Percentiles rank a stretch among this genome's conserved stretches.
These are phyloP conservation scores for Fusarium ambrosium DNA, from an alignment of 2,329 filamentous ascomycete genomes.

Conservation along the genomic window DNA sequence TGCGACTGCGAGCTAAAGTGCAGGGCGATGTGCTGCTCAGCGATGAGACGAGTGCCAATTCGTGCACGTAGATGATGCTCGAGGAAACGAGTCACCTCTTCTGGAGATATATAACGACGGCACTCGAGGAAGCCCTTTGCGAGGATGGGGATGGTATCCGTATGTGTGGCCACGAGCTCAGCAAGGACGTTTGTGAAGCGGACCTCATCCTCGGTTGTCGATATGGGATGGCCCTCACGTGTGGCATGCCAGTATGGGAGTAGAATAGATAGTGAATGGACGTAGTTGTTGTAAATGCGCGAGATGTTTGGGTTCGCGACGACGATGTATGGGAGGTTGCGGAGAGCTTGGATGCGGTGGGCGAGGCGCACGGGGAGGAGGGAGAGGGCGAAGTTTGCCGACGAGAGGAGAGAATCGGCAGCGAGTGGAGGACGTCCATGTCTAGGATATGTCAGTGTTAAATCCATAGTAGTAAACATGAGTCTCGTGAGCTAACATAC, in stretches of 20 bases:
- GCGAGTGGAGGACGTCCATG: slow-evolving; percentile 88
- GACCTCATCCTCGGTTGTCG: slow-evolving; percentile 86
- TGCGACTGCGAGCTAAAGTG: slow-evolving; percentile 81
- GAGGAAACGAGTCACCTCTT: slow-evolving; percentile 89
- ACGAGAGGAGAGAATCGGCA: slow-evolving; percentile 83
- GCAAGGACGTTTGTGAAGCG: slow-evolving; percentile 93
- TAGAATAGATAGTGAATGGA: slow-evolving; percentile 91
- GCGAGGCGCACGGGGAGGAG: slow-evolving; percentile 93
- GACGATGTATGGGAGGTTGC: slow-evolving; percentile 96
- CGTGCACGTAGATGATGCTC: slow-evolving; percentile 94
- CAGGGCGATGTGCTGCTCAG: slow-evolving; percentile 95
- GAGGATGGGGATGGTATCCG: slow-evolving; percentile 93
- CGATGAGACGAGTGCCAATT: slow-evolving; percentile 93
- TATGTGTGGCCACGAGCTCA: slow-evolving; percentile 94
- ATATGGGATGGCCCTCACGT: slow-evolving; percentile 52
- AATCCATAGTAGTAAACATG: neutral
- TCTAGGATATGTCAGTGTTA: slow-evolving; percentile 51
- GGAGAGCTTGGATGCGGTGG: slow-evolving; percentile 91
- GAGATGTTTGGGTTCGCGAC: slow-evolving; percentile 97
- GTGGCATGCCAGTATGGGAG: slow-evolving; percentile 80
- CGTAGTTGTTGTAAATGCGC: slow-evolving; percentile 95
- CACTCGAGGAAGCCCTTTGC: slow-evolving; percentile 95
- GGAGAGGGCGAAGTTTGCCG: slow-evolving; percentile 94
- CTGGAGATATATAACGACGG: slow-evolving; percentile 85
- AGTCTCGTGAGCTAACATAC: slow-evolving; percentile 59